Base-by-base conservation (phyloP, 2,329 filamentous ascomycete species). In the Ascochyta koolunga region DNA sequence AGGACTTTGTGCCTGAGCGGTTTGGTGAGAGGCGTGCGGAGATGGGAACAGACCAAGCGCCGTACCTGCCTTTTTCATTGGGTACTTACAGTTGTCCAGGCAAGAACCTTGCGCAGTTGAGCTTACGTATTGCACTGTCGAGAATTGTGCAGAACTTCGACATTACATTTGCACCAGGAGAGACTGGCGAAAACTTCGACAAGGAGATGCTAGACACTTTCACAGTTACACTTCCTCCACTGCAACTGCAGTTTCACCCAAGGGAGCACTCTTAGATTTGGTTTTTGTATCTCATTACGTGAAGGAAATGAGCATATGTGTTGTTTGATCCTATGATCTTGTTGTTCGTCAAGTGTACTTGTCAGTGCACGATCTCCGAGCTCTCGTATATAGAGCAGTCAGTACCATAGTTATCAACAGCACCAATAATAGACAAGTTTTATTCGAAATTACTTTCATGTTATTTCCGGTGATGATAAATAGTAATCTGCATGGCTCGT, bases 171-270 rank as follows among this genome's bases (percentile, higher is more conserved):
- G 60, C 66, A 11, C 54, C 51, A 1, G 62, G 58, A 9, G 65
- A 69, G 50, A 64, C 60, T 10, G 61, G 65, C 1, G 58, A 61
- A 22, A 35, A 27, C 7, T 69, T 68, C n/a, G 60, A 60, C 40
- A 58, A 61, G 66, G 54, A 62, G 25, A 19, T 42, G 24, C 27
- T 58, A 41, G 60, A 59, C 13, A 60, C 52, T 2, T 59, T 62
- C 21, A 56, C 67, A 0, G 60, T 65, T 29, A 62, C 59, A 15
- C 50, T 70, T 11, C 61, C 62, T n/a, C 64, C 68, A 24, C 52
- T 74, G 9, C 48, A 65, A 22, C 22, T 67, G 24, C 29, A 55
- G n/a, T 65, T 68, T 24, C 61, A 21, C 7, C 42, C 42, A n/a
- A 37, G 53, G 27, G 37, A 42, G 24, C 16, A 46, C 7, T 13